A percentile compares a stretch with the other conserved stretches of the same genome.
Evolutionary conservation across 805 yeast species (phyloP).

Genomic region (Metschnikowia picachoensis): DNA sequence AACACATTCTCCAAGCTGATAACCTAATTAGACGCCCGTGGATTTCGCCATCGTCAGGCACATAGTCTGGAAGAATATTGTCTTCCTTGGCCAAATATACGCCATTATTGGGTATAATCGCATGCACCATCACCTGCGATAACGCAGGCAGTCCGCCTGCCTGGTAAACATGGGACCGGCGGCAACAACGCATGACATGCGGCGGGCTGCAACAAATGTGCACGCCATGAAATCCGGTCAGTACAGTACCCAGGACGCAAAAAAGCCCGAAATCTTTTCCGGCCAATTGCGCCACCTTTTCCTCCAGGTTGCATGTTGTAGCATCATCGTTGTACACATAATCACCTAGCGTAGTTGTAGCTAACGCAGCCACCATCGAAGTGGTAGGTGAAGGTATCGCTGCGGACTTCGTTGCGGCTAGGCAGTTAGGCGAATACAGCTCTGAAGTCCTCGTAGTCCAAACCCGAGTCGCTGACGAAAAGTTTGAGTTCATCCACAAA

Average conservation of each 20-base stretch:
- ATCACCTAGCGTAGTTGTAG: constrained; percentile 36
- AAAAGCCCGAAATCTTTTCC: constrained; percentile 40
- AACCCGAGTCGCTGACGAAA: too few relatives aligned
- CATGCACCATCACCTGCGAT: constrained; percentile 41
- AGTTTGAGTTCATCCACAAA: too few relatives aligned
- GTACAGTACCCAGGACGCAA: constrained; percentile 42
- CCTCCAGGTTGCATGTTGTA: constrained; percentile 31
- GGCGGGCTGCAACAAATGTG: constrained; percentile 43
- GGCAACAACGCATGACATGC: constrained; percentile 36
- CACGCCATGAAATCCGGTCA: constrained; percentile 38
- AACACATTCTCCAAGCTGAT: constrained; percentile 42
- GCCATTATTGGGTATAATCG: constrained; percentile 34
- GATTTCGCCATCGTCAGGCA: constrained; percentile 43
- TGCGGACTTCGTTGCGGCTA: constrained; percentile 17
- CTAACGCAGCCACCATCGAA: constrained; percentile 16
- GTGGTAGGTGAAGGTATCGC: constrained; percentile 22
- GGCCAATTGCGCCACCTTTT: constrained; percentile 31
- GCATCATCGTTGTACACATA: constrained; percentile 41
- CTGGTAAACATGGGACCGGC: constrained; percentile 37
- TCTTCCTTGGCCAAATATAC: constrained; percentile 35
- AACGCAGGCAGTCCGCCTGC: constrained; percentile 43
- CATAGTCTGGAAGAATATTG: constrained; percentile 33
- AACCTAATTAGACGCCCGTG: constrained; percentile 43
- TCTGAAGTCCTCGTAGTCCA: too few relatives aligned
- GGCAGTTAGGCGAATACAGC: constrained; percentile 10